Conservation (phyloP, 169 alveolate species). For the Theileria orientalis region DNA sequence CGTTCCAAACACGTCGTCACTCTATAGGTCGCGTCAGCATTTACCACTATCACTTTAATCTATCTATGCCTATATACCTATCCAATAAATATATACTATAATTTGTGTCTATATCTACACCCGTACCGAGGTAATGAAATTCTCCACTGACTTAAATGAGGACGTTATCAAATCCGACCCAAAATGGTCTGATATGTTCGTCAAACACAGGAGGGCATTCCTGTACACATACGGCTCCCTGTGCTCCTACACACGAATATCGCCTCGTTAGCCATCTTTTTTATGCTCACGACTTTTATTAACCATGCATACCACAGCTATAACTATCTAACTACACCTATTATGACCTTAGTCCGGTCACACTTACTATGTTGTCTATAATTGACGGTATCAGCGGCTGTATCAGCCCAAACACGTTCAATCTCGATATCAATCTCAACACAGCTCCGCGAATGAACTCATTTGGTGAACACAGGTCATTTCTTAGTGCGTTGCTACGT, state of each 20-base stretch:
- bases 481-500: constrained; percentile 90
- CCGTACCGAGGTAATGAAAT: constrained; percentile 45
- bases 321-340: too few species aligned
- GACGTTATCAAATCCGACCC: constrained; percentile 89
- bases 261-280: not conserved
- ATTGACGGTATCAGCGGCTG: constrained; percentile 90
- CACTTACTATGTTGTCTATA: constrained; percentile 81
- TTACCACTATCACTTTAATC: not conserved
- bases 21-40: constrained; percentile 75
- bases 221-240: constrained; percentile 92
- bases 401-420: constrained; percentile 85
- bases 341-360: not conserved
- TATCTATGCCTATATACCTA: not conserved
- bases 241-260: constrained; percentile 65
- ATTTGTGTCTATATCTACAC: not conserved
- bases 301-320: too few species aligned
- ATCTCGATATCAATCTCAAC: constrained; percentile 88
- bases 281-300: too few species aligned
- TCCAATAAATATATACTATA: not conserved
- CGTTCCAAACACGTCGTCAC: constrained; percentile 89
- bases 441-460: constrained; percentile 95
- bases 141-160: constrained; percentile 73
- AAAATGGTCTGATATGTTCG: constrained; percentile 83
- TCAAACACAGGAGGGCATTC: constrained; percentile 89
- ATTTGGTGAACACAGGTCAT: constrained; percentile 93